A percentile compares a stretch with the other conserved stretches of the same genome.
Conservation (phyloP, 169 alveolate species). For the Plasmodium billcollinsi region DNA sequence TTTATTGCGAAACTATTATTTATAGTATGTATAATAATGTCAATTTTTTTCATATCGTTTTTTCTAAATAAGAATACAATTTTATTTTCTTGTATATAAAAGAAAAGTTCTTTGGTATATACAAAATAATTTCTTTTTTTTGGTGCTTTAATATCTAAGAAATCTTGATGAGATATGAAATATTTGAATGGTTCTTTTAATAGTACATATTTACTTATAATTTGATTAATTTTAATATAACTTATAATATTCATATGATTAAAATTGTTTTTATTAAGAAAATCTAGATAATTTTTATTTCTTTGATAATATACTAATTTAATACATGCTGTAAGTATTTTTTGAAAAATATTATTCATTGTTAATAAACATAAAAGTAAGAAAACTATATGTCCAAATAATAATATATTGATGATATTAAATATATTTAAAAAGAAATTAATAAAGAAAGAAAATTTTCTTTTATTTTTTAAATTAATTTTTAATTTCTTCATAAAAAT, state of each 20-base stretch:
- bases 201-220: conserved; percentile 25
- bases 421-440: conserved; percentile 30
- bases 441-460: conserved; percentile 31
- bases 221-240: conserved; percentile 46
- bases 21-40: conserved; percentile 29
- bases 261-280: conserved; percentile 19
- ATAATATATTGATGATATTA: conserved; percentile 29
- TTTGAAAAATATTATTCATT: conserved; percentile 21
- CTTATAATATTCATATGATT: conserved; percentile 39
- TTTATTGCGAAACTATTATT: conserved; percentile 34
- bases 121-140: conserved; percentile 54
- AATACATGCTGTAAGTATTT: conserved; percentile 4
- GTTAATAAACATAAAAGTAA: conserved; percentile 28
- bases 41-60: conserved; percentile 42
- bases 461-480: conserved; percentile 18
- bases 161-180: conserved; percentile 48
- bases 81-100: conserved; percentile 49
- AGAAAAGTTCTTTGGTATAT: conserved; percentile 52
- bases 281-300: conserved; percentile 19
- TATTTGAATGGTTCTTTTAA: conserved; percentile 49
- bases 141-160: background rate
- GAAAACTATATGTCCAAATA: conserved; percentile 49
- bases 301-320: conserved; percentile 40
- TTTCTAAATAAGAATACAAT: conserved; percentile 30
- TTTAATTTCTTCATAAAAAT: conserved; percentile 41